These are phyloP conservation scores for Lanmaoa rubissima DNA, from an alignment of 768 basidiomycete genomes.

Conservation along the genomic window DNA sequence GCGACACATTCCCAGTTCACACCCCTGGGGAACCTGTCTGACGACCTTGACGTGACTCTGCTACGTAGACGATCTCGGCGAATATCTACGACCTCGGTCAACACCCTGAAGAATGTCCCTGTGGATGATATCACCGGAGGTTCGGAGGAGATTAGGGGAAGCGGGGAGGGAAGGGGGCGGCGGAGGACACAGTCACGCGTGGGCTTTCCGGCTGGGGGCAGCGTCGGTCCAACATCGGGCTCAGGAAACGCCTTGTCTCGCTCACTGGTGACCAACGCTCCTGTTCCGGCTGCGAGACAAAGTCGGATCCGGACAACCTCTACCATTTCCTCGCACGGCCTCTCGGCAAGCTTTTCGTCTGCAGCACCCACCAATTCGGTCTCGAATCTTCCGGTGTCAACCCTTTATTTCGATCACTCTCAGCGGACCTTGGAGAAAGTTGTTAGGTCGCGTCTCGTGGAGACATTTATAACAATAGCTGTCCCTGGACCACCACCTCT, in stretches of 20 bases:
- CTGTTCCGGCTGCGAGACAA: constrained; percentile 36
- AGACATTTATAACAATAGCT: constrained; percentile 68
- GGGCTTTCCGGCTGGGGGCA: constrained; percentile 34
- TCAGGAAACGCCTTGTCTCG: constrained; percentile 15
- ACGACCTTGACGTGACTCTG: constrained; percentile 67
- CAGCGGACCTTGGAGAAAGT: constrained; percentile 70
- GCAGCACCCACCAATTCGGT: background rate
- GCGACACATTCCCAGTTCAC: constrained; percentile 60
- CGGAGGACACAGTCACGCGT: constrained; percentile 47
- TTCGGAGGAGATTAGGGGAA: constrained; percentile 26
- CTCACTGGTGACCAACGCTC: constrained; percentile 12
- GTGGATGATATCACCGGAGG: constrained; percentile 42
- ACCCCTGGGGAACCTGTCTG: constrained; percentile 54
- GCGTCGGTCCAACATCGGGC: constrained; percentile 6
- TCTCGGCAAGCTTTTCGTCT: constrained; percentile 12
- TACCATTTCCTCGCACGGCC: constrained; percentile 42
- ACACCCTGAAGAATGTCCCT: constrained; percentile 45
- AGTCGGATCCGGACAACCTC: constrained; percentile 51
- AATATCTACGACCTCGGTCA: constrained; percentile 57
- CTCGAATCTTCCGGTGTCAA: constrained; percentile 22
- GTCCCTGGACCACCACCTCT: constrained; percentile 32
- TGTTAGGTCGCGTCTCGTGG: constrained; percentile 68
- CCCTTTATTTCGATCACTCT: constrained; percentile 56
- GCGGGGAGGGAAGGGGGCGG: constrained; percentile 37
- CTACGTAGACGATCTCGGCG: constrained; percentile 58